Conservation (phyloP, 1,284 basidiomycete genomes). For the Apiotrichum gamsii region DNA sequence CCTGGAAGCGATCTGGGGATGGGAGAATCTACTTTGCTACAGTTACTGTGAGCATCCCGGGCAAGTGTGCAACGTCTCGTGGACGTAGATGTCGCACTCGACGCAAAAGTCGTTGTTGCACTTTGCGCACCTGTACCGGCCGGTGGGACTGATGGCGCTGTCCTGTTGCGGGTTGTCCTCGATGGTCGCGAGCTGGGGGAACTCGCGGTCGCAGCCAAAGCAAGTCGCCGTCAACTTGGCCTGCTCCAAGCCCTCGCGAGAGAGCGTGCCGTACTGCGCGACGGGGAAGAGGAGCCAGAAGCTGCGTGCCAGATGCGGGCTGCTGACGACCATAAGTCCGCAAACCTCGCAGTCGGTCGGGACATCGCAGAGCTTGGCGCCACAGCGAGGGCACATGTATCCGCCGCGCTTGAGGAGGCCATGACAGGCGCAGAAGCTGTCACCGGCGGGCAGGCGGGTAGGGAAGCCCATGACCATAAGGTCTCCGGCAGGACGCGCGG, state of each 20-base stretch:
- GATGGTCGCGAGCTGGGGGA: constrained; percentile 44
- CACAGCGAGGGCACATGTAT: constrained; percentile 90
- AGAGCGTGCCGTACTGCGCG: constrained; percentile 28
- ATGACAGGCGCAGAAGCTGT: constrained; percentile 87
- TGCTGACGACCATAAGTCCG: constrained; percentile 94
- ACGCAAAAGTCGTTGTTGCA: constrained; percentile 56
- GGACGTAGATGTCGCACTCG: constrained; percentile 69
- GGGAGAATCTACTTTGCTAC: too few relatives aligned
- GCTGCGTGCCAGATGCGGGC: constrained; percentile 75
- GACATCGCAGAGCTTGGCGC: constrained; percentile 89
- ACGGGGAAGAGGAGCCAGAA: constrained; percentile 46
- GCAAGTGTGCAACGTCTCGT: constrained; percentile 67
- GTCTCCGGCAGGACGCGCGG: constrained; percentile 59
- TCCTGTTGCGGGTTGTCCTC: constrained; percentile 46
- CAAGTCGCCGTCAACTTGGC: constrained; percentile 51
- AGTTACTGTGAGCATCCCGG: constrained; percentile 49
- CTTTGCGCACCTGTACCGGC: constrained; percentile 59
- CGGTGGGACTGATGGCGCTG: constrained; percentile 67
- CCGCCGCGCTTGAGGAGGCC: constrained; percentile 81
- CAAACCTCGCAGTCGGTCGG: constrained; percentile 98
- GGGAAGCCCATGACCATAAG: constrained; percentile 99
- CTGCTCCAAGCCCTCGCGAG: constrained; percentile 29
- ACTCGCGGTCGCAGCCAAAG: constrained; percentile 64
- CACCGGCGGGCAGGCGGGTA: constrained; percentile 74
- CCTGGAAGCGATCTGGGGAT: neutral